Evolutionary conservation across 345 rosid genomes (phyloP), one percentile per base, ranked within the genome.

Genomic region (Eutrema yunnanense): DNA sequence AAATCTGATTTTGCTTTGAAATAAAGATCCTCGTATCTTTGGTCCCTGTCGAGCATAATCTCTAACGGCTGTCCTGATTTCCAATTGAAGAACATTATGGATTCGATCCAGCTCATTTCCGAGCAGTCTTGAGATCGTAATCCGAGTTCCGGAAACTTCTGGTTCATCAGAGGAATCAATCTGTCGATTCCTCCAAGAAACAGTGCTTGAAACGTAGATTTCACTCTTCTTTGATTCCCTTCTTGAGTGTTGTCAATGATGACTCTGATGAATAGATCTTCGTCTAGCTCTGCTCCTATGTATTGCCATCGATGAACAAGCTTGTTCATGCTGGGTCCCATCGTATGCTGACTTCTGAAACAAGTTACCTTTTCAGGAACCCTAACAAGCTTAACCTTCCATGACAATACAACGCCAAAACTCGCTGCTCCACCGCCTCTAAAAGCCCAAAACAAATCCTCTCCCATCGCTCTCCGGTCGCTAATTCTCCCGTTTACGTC

Each of bases 1-100:
- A 66, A 92, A 68, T 90, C 98, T 0, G 98, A 90, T 72, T 92
- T 92, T 36, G 76, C 81, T 78, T 90, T 88, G 76, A 64, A 86
- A 14, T 40, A 48, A 3, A 27, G 67, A 9, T 84, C 67, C 8
- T 73, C 67, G 10, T 34, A 58, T 5, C 72, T 12, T 1, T 10
- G 62, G 55, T 58, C 42, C 53, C 84, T 78, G 22, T 82, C 72
- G 6, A 80, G 81, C 56, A 88, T 12, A n/a, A 29, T 80, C 43
- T 74, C 67, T 16, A 79, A 9, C 1, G 82, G 41, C 8, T 83
- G 77, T 10, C 81, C 84, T 58, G 65, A 62, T 7, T 41, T 80
- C 73, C 82, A 78, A 14, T 69, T 72, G 10, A 87, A 46, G 76
- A 77, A 77, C 80, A 77, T 71, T 0, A 65, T 47, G 0, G 96